A percentile compares a stretch with the other conserved stretches of the same genome.
Evolutionary conservation across 2,329 filamentous ascomycete species (phyloP).

Genomic region (Lizonia empirigonia): DNA sequence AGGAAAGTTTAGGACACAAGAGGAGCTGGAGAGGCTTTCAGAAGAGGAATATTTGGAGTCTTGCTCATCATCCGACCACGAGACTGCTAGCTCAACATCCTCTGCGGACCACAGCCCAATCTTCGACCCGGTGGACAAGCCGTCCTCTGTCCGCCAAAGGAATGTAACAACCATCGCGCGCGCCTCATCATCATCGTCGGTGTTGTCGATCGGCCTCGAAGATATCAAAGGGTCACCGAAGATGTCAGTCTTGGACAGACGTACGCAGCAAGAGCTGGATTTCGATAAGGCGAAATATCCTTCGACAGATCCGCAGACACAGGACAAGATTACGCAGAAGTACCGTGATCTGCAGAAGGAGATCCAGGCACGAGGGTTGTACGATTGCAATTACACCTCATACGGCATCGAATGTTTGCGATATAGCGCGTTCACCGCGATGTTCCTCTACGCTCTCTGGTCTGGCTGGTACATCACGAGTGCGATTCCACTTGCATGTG

Average conservation of each 20-base stretch:
- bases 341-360: slow-evolving; percentile 79
- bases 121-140: slow-evolving; percentile 60
- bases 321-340: slow-evolving; percentile 76
- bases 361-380: slow-evolving; percentile 76
- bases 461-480: slow-evolving; percentile 60
- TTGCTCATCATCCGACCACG: slow-evolving; percentile 32
- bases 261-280: slow-evolving; percentile 75
- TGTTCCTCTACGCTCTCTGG: slow-evolving; percentile 60
- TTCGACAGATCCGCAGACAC: slow-evolving; percentile 71
- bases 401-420: slow-evolving; percentile 77
- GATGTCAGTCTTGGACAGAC: slow-evolving; percentile 70
- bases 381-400: slow-evolving; percentile 79
- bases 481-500: slow-evolving; percentile 74
- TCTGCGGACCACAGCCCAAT: slow-evolving; percentile 64
- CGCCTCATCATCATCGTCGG: slow-evolving; percentile 64
- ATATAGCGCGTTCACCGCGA: slow-evolving; percentile 69
- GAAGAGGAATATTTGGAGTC: slow-evolving; percentile 42
- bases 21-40: slow-evolving; percentile 43
- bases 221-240: slow-evolving; percentile 46
- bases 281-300: slow-evolving; percentile 84
- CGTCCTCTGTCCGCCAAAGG: slow-evolving; percentile 44
- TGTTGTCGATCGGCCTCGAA: slow-evolving; percentile 58
- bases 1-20: slow-evolving; percentile 70
- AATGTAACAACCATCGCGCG: slow-evolving; percentile 42
- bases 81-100: slow-evolving; percentile 45